These are phyloP conservation scores for Neohortaea acidophila DNA, from an alignment of 495 filamentous ascomycete species.

Conservation along the genomic window DNA sequence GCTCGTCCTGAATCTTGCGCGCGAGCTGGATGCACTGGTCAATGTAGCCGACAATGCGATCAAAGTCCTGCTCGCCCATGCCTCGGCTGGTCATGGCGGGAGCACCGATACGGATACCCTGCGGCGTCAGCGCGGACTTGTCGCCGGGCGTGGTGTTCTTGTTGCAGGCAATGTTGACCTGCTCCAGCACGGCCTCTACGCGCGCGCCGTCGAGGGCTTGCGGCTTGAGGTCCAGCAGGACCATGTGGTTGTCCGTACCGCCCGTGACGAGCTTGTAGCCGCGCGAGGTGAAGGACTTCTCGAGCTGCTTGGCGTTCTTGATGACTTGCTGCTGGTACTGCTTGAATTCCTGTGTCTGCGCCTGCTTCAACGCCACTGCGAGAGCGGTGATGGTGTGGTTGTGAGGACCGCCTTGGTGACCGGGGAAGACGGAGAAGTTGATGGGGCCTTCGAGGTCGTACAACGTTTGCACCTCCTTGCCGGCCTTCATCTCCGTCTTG, in stretches of 20 bases:
- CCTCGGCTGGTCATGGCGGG: constrained; percentile 94
- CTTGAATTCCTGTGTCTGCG: constrained; percentile 74
- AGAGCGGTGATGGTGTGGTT: constrained; percentile 98
- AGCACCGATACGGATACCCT: constrained; percentile 80
- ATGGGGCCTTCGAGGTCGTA: constrained; percentile 92
- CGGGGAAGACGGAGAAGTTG: constrained; percentile 95
- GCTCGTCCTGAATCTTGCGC: constrained; percentile 60
- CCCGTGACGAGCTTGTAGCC: constrained; percentile 86
- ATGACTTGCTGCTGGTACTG: constrained; percentile 80
- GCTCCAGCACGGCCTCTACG: constrained; percentile 85
- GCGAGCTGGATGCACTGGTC: constrained; percentile 46
- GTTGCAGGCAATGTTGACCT: constrained; percentile 89
- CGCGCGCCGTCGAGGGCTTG: constrained; percentile 79
- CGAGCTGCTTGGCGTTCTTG: constrained; percentile 73
- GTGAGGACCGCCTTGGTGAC: constrained; percentile 94
- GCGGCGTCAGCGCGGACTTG: constrained; percentile 78
- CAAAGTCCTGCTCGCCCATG: constrained; percentile 86
- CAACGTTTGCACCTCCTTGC: constrained; percentile 46
- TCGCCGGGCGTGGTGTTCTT: constrained; percentile 98
- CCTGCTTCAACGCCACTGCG: constrained; percentile 84
- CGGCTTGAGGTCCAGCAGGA: constrained; percentile 88
- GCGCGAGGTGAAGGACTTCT: constrained; percentile 54
- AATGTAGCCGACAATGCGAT: constrained; percentile 77
- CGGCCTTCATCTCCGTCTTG: constrained; percentile 68
- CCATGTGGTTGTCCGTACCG: constrained; percentile 93